phyloP scores from a whole-genome alignment of 140 eudicot genomes.

The Senecio squalidus region DNA sequence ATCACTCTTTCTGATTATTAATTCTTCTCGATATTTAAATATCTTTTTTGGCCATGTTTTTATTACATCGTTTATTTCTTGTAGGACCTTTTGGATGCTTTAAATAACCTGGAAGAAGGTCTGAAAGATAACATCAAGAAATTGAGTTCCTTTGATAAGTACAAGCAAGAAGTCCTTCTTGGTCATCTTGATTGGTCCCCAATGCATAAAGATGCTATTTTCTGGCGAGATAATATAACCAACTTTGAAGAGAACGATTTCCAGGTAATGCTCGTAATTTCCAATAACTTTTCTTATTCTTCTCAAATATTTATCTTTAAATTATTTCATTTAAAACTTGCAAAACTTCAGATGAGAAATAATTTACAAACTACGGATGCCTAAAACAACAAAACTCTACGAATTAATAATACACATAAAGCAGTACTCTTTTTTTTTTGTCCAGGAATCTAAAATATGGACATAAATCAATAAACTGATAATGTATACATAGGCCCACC shows the following conservation, averaged over 20 bases:
- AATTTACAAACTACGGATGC: background rate
- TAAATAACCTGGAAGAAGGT: constrained; percentile 90
- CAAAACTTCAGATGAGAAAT: background rate
- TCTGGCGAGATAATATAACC: constrained; percentile 86
- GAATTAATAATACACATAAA: background rate
- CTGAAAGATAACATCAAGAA: constrained; percentile 72
- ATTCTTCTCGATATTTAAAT: background rate
- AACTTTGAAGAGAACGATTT: constrained; percentile 87
- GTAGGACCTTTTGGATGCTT: constrained; percentile 91
- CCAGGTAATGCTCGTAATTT: constrained; percentile 44
- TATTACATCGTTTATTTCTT: background rate
- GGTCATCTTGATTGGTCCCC: constrained; percentile 99
- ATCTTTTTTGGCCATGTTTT: background rate
- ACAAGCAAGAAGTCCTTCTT: constrained; percentile 89
- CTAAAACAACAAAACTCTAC: background rate
- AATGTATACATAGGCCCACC: too few relatives aligned
- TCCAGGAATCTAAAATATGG: too few relatives aligned
- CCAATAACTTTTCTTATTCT: background rate
- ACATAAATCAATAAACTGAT: too few relatives aligned
- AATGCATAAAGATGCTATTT: constrained; percentile 82
- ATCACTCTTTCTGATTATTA: too few relatives aligned
- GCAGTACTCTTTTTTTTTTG: background rate
- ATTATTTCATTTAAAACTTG: background rate
- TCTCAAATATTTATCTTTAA: background rate
- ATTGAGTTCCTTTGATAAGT: constrained; percentile 85